A percentile compares a stretch with the other conserved stretches of the same genome.
Conservation (phyloP, 352 stramenopile genomes). For the Thalassiosira ordinaria region DNA sequence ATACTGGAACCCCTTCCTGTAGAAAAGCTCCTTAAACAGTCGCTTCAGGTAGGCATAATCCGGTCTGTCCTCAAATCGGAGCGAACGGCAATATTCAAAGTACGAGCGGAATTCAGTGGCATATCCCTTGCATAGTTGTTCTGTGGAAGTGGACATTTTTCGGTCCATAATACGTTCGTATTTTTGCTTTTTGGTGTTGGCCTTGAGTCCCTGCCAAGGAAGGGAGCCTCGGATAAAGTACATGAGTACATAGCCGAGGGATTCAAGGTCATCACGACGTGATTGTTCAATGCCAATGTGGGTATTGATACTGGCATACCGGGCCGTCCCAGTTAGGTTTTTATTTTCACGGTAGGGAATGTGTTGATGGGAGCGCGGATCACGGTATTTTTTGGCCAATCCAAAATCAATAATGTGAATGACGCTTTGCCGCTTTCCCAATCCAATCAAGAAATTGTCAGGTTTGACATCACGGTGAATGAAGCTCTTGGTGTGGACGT, state of each 20-base stretch:
- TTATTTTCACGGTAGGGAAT: conserved; percentile 94
- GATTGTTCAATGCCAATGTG: conserved; percentile 95
- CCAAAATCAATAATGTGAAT: conserved; percentile 97
- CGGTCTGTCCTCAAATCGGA: conserved; percentile 92
- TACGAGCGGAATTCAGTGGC: conserved; percentile 95
- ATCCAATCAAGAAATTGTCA: conserved; percentile 95
- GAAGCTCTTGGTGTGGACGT: conserved; percentile 94
- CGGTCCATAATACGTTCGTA: conserved; percentile 95
- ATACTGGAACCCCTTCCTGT: conserved; percentile 98
- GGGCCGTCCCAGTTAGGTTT: conserved; percentile 92
- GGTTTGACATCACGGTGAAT: conserved; percentile 96
- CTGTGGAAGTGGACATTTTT: conserved; percentile 91
- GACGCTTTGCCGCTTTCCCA: conserved; percentile 90
- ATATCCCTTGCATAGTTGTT: conserved; percentile 87
- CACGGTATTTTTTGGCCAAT: conserved; percentile 92
- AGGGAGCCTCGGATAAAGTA: conserved; percentile 93
- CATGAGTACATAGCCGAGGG: conserved; percentile 93
- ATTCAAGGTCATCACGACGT: conserved; percentile 93
- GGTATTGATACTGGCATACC: conserved; percentile 94
- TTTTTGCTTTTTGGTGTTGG: conserved; percentile 96
- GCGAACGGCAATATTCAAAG: conserved; percentile 94
- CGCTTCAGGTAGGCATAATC: conserved; percentile 95
- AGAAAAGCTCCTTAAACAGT: conserved; percentile 99
- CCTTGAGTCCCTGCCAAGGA: conserved; percentile 94
- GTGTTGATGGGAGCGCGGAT: conserved; percentile 91